Base-by-base conservation (phyloP, 2,329 filamentous ascomycete genomes). In the Trichoderma afroharzianum region DNA sequence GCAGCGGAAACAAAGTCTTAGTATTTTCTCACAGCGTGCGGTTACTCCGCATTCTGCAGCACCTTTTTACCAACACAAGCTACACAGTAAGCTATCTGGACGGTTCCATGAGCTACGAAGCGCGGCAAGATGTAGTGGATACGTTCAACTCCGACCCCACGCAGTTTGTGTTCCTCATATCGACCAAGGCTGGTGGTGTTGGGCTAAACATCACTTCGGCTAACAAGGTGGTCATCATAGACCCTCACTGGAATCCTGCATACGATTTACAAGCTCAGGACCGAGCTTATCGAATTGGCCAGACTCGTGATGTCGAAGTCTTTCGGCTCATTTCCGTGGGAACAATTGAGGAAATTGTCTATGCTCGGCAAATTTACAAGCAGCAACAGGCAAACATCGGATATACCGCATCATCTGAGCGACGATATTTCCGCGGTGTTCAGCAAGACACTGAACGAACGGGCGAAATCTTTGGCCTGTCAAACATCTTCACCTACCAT, bases 321-420 rank as follows among this genome's bases (percentile, higher is more conserved):
- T 98, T 97, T 79, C 91, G 96, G 4, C 88, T 99, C 1, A 90
- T 99, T 21, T 95, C 93, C 2, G 90, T 93, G 1, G 96, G 96
- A 0, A 98, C 96, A 0, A 94, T 99, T 18, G 96, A 99, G 79
- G 96, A 99, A 80, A 96, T 98, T 68, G 94, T 98, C 8, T 99
- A 99, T 77, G 96, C 95, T 0, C 88, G 96, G 7, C 96, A 99
- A 77, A 96, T 99, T 50, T 99, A 99, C 86, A 99, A 99, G 81
- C 96, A 99, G 79, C 96, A 99, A 78, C 96, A 98, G 82, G 95
- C 96, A 30, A 98, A 98, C 77, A 98, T 99, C 72, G 96, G 93
- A 1, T 98, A 99, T 81, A 97, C 91, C 39, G 96, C 96, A 0
- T 97, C 93, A 0, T 92, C 91, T 6, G 96, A 99, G 81, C 90